Evolutionary conservation across 345 rosid species (phyloP).

Genomic region (Sonneratia caseolaris): DNA sequence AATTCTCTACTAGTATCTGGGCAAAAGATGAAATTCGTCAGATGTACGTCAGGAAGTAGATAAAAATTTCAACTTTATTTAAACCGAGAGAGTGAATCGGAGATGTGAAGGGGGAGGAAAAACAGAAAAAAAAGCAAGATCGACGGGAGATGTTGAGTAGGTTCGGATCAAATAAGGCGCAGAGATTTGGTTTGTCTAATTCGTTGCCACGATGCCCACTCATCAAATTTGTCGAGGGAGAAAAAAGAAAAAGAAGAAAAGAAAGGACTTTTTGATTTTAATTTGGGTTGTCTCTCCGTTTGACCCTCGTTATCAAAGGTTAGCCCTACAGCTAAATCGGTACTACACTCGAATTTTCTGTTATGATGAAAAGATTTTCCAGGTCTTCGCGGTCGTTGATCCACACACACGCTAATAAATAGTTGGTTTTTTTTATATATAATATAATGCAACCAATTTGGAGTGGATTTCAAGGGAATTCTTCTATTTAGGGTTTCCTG

Average conservation of each 20-base stretch:
- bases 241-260: neutral
- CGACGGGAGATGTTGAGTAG: neutral
- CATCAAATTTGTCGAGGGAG: neutral
- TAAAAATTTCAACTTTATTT: neutral
- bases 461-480: slow-evolving; percentile 3
- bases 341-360: neutral
- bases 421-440: neutral
- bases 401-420: neutral
- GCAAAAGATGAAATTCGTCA: too few species aligned
- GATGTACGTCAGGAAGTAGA: neutral
- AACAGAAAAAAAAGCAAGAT: neutral
- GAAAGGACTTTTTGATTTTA: neutral
- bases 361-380: neutral
- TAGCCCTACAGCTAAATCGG: neutral
- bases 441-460: neutral
- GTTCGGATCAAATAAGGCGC: neutral
- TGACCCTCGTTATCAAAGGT: neutral
- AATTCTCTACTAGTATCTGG: neutral
- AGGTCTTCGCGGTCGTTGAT: neutral
- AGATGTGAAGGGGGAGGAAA: neutral
- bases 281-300: neutral
- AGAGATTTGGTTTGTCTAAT: neutral
- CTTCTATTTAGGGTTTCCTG: neutral
- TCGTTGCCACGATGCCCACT: neutral
- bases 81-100: neutral